Conservation (phyloP, 2,329 filamentous ascomycete genomes). For the Mycosphaerella arachidis region DNA sequence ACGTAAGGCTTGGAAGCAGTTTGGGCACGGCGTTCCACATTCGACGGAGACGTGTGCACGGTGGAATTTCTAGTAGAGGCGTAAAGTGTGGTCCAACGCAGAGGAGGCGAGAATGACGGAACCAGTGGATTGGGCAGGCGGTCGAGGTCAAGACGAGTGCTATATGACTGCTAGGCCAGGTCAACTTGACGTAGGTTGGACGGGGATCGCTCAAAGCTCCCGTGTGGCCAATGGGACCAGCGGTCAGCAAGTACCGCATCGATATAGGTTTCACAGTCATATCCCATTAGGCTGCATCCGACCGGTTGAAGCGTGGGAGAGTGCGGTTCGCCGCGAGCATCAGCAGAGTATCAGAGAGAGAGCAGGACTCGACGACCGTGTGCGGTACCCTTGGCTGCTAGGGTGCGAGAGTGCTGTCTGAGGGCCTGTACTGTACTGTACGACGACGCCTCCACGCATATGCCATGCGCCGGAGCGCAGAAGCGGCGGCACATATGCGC, state of each 20-base stretch:
- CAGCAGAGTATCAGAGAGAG: neutral
- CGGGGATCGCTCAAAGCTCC: neutral
- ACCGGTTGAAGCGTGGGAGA: constrained; percentile 5
- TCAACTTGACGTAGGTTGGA: constrained; percentile 7
- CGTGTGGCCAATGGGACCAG: constrained; percentile 3
- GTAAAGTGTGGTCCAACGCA: neutral
- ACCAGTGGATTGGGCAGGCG: neutral
- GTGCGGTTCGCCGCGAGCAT: constrained; percentile 3
- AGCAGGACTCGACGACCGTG: neutral
- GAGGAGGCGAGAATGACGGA: neutral
- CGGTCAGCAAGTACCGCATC: constrained; percentile 1
- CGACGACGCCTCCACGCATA: constrained; percentile 1
- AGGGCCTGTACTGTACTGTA: neutral
- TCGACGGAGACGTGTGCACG: neutral
- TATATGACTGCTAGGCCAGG: constrained; percentile 5
- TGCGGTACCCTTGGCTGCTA: neutral
- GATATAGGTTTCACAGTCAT: constrained; percentile 3
- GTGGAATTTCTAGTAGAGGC: neutral
- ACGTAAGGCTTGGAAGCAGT: constrained; percentile 3
- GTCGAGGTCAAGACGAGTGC: neutral
- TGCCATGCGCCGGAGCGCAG: neutral
- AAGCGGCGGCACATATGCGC: neutral
- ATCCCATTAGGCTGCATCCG: constrained; percentile 5
- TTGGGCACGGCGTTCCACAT: neutral
- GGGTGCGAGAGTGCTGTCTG: neutral